Evolutionary conservation across 2,329 filamentous ascomycete species (phyloP), one percentile per base, ranked within the genome.

Genomic region (Penicillium sp.): DNA sequence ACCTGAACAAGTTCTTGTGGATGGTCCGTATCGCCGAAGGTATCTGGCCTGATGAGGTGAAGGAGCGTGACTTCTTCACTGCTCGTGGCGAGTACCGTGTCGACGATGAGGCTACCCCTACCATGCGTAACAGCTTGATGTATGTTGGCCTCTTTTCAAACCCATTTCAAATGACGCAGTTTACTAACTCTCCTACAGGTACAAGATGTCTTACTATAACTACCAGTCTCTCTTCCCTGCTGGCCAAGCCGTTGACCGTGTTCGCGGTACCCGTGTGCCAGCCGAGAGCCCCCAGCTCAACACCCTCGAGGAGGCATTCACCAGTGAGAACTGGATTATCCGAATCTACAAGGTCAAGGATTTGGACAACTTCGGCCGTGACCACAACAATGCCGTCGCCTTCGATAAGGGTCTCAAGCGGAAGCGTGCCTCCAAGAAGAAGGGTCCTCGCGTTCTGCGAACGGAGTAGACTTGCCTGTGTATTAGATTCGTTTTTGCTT

Each of bases 171-270:
- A 3, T 12, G 28, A 38, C 37, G 22, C 25, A 39, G 25, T 25
- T n/a, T 31, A 37, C 59, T 62, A 71, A 75, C 60, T 72, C 60
- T 14, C 45, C 55, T 25, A 65, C 66, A 96, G 93, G 92, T 99
- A 99, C 87, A 99, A 99, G 86, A 97, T 99, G 93, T 97, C 92
- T 22, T 99, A 99, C 85, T 91, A 99, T 86, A 98, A 98, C 84
- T 99, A 91, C 83, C 86, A 94, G 78, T 81, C 85, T 49, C 87
- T 99, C 63, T 99, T 98, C 86, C 94, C 93, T 47, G 84, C 89
- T 2, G 95, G 95, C 63, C 92, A 98, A 79, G 93, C 91, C 38
- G 82, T 88, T 69, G 95, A 99, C 76, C 90, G 95, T 68, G 95
- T 99, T 65, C 92, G 95, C 73, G 88, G 88, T 66, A 85, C 86